Evolutionary conservation across 106 monocot genomes (phyloP).

Genomic region (Phalaenopsis equestris): DNA sequence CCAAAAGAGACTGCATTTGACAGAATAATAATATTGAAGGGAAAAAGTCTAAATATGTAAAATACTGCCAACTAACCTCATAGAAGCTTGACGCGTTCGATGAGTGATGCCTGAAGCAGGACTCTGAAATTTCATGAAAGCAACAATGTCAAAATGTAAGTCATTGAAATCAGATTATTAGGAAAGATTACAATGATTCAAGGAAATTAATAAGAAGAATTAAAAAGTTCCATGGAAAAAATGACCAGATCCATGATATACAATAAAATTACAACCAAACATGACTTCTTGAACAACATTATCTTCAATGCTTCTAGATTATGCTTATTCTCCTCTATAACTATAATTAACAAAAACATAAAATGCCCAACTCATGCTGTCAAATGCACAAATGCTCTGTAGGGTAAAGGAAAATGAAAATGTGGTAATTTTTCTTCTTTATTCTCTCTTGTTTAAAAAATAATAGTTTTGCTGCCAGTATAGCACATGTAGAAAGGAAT

Average conservation of each 20-base stretch:
- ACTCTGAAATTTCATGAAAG: conserved; percentile 1
- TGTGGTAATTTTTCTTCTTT: neutral
- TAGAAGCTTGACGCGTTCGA: neutral
- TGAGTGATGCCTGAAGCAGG: conserved; percentile 1
- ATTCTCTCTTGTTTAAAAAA: neutral
- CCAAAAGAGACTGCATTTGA: neutral
- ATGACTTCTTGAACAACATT: neutral
- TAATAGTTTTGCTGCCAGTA: too few relatives aligned
- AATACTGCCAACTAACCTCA: neutral
- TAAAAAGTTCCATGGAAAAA: neutral
- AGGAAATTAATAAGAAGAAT: neutral
- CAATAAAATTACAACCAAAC: neutral
- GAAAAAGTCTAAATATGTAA: neutral
- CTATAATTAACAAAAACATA: neutral
- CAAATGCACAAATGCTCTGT: neutral
- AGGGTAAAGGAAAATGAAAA: neutral
- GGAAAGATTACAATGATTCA: neutral
- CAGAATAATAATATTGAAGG: neutral
- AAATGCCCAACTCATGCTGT: neutral
- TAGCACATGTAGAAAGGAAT: too few relatives aligned
- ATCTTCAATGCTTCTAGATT: neutral
- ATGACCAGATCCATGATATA: neutral
- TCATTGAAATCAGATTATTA: neutral
- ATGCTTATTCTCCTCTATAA: neutral
- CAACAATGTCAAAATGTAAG: conserved; percentile 1